Evolutionary conservation across 495 filamentous ascomycete genomes (phyloP).

Genomic region (Tuber microsphaerosporum): DNA sequence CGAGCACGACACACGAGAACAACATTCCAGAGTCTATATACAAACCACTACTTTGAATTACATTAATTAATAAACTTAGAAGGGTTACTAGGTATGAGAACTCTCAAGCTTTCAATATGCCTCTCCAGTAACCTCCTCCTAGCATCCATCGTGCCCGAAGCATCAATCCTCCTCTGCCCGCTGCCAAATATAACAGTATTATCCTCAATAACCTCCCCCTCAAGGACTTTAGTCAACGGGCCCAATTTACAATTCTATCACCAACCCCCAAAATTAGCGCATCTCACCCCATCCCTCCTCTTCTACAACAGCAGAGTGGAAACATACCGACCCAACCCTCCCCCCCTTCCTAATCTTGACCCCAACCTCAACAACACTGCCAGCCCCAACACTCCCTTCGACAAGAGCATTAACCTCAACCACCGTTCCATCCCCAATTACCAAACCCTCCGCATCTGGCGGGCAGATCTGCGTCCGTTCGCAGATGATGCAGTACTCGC

Average conservation of each 20-base stretch:
- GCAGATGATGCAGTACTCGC: slow-evolving; percentile 64
- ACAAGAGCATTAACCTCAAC: slow-evolving; percentile 58
- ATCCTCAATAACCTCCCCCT: slow-evolving; percentile 54
- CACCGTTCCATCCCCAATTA: slow-evolving; percentile 53
- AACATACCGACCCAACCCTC: slow-evolving; percentile 57
- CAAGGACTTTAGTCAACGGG: slow-evolving; percentile 48
- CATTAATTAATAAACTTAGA: slow-evolving; percentile 48
- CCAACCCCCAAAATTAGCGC: neutral
- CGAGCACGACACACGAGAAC: neutral
- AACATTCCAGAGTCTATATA: neutral
- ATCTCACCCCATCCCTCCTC: neutral
- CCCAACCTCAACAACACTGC: slow-evolving; percentile 56
- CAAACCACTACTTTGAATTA: neutral
- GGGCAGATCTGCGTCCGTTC: slow-evolving; percentile 62
- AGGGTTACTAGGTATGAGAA: slow-evolving; percentile 57
- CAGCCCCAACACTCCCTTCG: slow-evolving; percentile 60
- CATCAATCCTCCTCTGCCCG: slow-evolving; percentile 53
- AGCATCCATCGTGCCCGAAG: slow-evolving; percentile 50
- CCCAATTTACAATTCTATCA: slow-evolving; percentile 53
- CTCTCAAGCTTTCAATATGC: slow-evolving; percentile 58
- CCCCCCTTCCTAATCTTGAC: slow-evolving; percentile 55
- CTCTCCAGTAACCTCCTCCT: slow-evolving; percentile 53
- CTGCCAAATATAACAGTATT: slow-evolving; percentile 61
- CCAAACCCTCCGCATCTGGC: slow-evolving; percentile 40
- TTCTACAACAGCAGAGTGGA: neutral